A percentile compares a stretch with the other conserved stretches of the same genome.
Evolutionary conservation across 495 filamentous ascomycete genomes (phyloP).

Genomic region (Glutinoglossum americanum): DNA sequence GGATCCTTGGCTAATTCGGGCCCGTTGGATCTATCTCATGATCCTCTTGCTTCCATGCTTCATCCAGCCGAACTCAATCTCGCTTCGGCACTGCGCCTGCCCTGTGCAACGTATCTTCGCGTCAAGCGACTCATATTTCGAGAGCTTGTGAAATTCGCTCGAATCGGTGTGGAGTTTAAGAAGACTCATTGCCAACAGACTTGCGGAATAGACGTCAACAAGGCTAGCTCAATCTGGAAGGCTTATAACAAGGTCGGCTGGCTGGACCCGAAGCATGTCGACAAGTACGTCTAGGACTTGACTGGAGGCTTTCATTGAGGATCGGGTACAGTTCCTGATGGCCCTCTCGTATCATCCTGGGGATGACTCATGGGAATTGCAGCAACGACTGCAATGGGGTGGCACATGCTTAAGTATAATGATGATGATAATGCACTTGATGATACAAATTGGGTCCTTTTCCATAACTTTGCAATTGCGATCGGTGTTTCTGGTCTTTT

Average conservation of each 20-base stretch:
- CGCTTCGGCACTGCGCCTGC: constrained; percentile 61
- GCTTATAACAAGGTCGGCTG: constrained; percentile 81
- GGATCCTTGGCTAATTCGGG: constrained; percentile 23
- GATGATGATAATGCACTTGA: background rate
- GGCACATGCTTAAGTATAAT: background rate
- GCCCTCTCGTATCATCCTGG: too few relatives aligned
- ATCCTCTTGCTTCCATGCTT: constrained; percentile 56
- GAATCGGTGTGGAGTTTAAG: constrained; percentile 64
- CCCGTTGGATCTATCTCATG: constrained; percentile 54
- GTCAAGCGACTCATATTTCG: constrained; percentile 90
- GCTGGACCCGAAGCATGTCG: constrained; percentile 46
- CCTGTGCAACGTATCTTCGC: constrained; percentile 78
- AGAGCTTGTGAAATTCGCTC: constrained; percentile 44
- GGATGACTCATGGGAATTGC: background rate
- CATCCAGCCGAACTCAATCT: constrained; percentile 61
- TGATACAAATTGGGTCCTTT: background rate
- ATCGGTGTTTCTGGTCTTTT: background rate
- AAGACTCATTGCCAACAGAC: constrained; percentile 97
- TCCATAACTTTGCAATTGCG: background rate
- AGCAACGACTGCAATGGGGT: background rate
- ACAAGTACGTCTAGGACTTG: constrained; percentile 21
- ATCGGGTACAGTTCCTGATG: background rate
- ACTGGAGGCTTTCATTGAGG: background rate
- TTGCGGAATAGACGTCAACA: constrained; percentile 97
- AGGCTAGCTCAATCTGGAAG: constrained; percentile 87